Evolutionary conservation across 2,329 filamentous ascomycete genomes (phyloP).

Genomic region (Ascochyta rabiei): DNA sequence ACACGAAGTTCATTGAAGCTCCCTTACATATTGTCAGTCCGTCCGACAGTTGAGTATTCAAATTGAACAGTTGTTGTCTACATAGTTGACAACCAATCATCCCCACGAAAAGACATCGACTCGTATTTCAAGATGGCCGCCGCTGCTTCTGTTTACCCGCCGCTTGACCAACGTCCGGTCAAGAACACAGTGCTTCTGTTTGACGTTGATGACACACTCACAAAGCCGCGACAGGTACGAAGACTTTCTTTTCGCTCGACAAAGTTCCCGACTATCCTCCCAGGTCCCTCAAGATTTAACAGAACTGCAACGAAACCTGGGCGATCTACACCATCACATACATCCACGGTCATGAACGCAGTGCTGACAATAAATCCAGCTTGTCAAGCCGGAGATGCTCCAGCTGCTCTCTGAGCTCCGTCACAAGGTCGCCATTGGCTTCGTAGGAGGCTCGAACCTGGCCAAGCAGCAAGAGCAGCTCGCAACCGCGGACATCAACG

Average conservation of each 20-base stretch:
- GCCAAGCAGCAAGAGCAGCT: slow-evolving; percentile 96
- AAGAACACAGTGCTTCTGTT: slow-evolving; percentile 95
- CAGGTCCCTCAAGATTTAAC: neutral
- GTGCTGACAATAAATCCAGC: slow-evolving; percentile 52
- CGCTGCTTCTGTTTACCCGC: slow-evolving; percentile 64
- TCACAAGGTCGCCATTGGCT: slow-evolving; percentile 87
- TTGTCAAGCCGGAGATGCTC: slow-evolving; percentile 81
- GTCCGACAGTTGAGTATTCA: neutral
- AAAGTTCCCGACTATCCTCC: neutral
- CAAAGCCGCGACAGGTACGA: slow-evolving; percentile 74
- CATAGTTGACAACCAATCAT: neutral
- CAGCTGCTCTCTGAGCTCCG: slow-evolving; percentile 78
- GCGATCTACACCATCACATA: neutral
- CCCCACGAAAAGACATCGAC: neutral
- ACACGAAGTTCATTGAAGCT: slow-evolving; percentile 16
- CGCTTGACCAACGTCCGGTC: slow-evolving; percentile 81
- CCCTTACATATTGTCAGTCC: slow-evolving; percentile 13
- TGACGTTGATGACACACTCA: slow-evolving; percentile 94
- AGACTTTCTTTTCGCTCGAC: neutral
- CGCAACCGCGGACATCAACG: slow-evolving; percentile 67
- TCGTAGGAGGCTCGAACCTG: slow-evolving; percentile 90
- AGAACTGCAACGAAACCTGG: neutral
- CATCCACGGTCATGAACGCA: neutral
- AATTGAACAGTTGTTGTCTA: neutral
- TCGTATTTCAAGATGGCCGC: slow-evolving; percentile 43